phyloP scores from a whole-genome alignment of 2,329 filamentous ascomycete species.

The Pseudocercospora fijiensis region DNA sequence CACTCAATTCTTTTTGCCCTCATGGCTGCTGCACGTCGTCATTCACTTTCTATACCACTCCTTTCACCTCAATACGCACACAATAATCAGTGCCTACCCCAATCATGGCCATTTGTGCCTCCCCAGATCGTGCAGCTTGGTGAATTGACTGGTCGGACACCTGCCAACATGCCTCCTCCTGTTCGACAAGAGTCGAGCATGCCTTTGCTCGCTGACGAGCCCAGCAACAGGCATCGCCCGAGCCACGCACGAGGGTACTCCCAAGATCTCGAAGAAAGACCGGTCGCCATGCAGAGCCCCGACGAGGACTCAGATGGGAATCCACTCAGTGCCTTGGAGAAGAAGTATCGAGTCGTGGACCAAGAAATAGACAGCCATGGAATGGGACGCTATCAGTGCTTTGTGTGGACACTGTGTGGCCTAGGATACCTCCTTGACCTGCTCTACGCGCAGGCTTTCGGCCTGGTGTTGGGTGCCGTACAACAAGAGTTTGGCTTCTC shows the following conservation, averaged over 20 bases:
- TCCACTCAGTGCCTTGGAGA: conserved; percentile 42
- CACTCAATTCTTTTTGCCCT: background rate
- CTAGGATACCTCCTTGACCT: conserved; percentile 58
- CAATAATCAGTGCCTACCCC: too few species aligned
- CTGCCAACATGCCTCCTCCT: background rate
- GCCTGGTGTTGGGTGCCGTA: conserved; percentile 54
- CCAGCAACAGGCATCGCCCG: background rate
- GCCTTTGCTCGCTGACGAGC: conserved; percentile 2
- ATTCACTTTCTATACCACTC: too few species aligned
- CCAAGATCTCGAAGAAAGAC: conserved; percentile 3
- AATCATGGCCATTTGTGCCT: too few species aligned
- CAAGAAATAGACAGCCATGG: conserved; percentile 54
- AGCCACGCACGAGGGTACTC: conserved; percentile 1
- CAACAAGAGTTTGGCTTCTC: conserved; percentile 58
- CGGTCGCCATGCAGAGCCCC: background rate
- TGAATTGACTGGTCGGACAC: too few species aligned
- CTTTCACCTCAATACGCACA: too few species aligned
- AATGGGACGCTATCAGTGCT: conserved; percentile 56
- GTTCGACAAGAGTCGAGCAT: conserved; percentile 3
- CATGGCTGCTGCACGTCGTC: too few species aligned
- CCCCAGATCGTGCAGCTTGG: too few species aligned
- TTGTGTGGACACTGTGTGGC: conserved; percentile 53
- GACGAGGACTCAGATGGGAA: conserved; percentile 13
- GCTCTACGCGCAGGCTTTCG: conserved; percentile 60
- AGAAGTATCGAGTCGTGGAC: conserved; percentile 47